A percentile compares a stretch with the other conserved stretches of the same genome.
phyloP scores from a whole-genome alignment of 2,329 filamentous ascomycete genomes.

The Zymoseptoria brevis region DNA sequence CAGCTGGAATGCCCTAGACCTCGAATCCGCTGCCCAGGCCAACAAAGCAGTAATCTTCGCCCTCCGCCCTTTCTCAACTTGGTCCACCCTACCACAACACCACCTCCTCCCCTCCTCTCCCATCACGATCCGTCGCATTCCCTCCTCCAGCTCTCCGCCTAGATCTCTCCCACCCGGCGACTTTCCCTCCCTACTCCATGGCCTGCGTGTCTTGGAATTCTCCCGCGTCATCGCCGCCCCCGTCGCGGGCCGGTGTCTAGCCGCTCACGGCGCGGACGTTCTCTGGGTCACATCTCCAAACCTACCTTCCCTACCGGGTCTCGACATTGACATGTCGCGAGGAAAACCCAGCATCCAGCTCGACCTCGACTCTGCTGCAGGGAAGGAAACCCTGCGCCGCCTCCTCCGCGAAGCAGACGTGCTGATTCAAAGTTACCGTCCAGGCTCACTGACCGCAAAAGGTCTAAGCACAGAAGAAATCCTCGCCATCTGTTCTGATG shows the following conservation, averaged over 20 bases:
- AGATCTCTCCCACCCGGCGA: conserved; percentile 20
- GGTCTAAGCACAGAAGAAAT: conserved; percentile 38
- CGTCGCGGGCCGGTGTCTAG: conserved; percentile 23
- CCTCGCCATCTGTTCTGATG: conserved; percentile 31
- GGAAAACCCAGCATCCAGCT: conserved; percentile 28
- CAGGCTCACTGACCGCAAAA: conserved; percentile 39
- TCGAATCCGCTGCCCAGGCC: conserved; percentile 41
- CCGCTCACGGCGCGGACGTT: conserved; percentile 26
- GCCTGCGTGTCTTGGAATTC: conserved; percentile 30
- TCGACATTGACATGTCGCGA: conserved; percentile 22
- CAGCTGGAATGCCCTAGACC: conserved; percentile 39
- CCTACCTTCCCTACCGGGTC: conserved; percentile 18
- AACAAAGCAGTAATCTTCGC: conserved; percentile 42
- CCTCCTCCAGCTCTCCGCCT: conserved; percentile 4
- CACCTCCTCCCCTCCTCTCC: conserved; percentile 40
- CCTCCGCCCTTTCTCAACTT: conserved; percentile 43
- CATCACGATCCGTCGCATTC: conserved; percentile 36
- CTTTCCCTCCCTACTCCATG: conserved; percentile 25
- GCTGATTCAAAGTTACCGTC: conserved; percentile 42
- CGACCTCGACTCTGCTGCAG: conserved; percentile 26
- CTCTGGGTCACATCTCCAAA: conserved; percentile 24
- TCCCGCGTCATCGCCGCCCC: conserved; percentile 26
- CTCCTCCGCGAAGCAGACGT: conserved; percentile 35
- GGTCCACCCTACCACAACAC: conserved; percentile 45
- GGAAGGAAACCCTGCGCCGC: conserved; percentile 19